phyloP scores from a whole-genome alignment of 495 filamentous ascomycete genomes.

The Darksidea phi region DNA sequence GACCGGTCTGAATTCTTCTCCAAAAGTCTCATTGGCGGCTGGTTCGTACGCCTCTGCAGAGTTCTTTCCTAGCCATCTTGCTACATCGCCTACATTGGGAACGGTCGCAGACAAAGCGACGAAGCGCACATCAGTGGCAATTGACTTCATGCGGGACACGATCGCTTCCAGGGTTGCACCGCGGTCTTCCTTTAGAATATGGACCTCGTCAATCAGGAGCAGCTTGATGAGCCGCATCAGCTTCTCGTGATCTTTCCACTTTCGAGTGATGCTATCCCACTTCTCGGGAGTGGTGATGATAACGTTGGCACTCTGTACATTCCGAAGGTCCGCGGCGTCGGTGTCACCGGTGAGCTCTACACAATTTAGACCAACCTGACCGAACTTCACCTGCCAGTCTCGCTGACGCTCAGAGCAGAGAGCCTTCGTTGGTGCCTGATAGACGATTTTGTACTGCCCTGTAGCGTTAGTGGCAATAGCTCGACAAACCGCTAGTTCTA shows the following conservation, averaged over 20 bases:
- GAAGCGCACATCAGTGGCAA: slow-evolving; percentile 83
- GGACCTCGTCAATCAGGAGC: slow-evolving; percentile 95
- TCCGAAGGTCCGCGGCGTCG: slow-evolving; percentile 66
- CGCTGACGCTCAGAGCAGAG: slow-evolving; percentile 78
- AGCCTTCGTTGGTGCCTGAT: slow-evolving; percentile 92
- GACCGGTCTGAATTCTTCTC: slow-evolving; percentile 87
- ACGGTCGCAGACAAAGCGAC: slow-evolving; percentile 91
- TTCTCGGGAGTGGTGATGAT: slow-evolving; percentile 98
- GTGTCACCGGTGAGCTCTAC: slow-evolving; percentile 93
- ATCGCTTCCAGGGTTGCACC: slow-evolving; percentile 94
- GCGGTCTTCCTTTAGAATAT: slow-evolving; percentile 85
- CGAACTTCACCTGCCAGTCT: slow-evolving; percentile 88
- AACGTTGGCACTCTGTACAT: slow-evolving; percentile 78
- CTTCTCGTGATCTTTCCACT: slow-evolving; percentile 87
- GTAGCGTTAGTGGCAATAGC: slow-evolving; percentile 61
- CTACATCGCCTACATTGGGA: slow-evolving; percentile 88
- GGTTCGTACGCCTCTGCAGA: slow-evolving; percentile 64
- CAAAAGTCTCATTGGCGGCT: slow-evolving; percentile 76
- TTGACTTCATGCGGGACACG: slow-evolving; percentile 93
- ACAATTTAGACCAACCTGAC: slow-evolving; percentile 68
- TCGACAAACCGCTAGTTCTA: slow-evolving; percentile 89
- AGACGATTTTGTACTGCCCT: slow-evolving; percentile 85
- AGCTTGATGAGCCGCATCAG: slow-evolving; percentile 83
- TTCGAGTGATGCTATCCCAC: slow-evolving; percentile 96
- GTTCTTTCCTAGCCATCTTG: slow-evolving; percentile 84